Conservation (phyloP, 768 basidiomycete species). For the Termitomyces sp. region DNA sequence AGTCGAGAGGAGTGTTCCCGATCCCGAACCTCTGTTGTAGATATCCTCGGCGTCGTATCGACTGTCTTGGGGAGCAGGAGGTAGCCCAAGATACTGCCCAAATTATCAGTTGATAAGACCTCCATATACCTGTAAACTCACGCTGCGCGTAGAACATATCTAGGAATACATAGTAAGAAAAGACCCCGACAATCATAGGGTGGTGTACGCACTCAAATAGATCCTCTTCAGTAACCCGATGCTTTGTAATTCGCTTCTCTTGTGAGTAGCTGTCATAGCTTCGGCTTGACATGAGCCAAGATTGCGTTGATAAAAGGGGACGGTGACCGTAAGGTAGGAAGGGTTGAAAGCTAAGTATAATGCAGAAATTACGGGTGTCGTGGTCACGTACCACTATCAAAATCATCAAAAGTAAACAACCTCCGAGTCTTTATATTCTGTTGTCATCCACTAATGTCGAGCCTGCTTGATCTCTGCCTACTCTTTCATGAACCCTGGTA, state of each 20-base stretch:
- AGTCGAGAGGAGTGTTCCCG: slow-evolving; percentile 67
- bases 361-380: neutral
- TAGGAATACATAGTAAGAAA: slow-evolving; percentile 23
- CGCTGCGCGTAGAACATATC: slow-evolving; percentile 83
- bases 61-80: slow-evolving; percentile 57
- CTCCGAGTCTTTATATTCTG: neutral
- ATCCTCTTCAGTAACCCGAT: slow-evolving; percentile 70
- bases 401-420: slow-evolving; percentile 10
- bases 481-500: neutral
- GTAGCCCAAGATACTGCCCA: slow-evolving; percentile 62
- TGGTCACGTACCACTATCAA: neutral
- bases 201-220: slow-evolving; percentile 62
- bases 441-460: neutral
- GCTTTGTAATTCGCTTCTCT: slow-evolving; percentile 68
- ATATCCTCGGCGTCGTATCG: slow-evolving; percentile 25
- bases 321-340: slow-evolving; percentile 1
- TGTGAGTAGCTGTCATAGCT: slow-evolving; percentile 70
- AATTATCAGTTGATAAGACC: neutral
- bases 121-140: slow-evolving; percentile 30
- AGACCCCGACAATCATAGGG: slow-evolving; percentile 2
- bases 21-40: slow-evolving; percentile 37
- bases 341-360: neutral
- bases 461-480: neutral
- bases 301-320: slow-evolving; percentile 3
- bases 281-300: slow-evolving; percentile 58